A percentile compares a stretch with the other conserved stretches of the same genome.
phyloP scores from a whole-genome alignment of 2,329 filamentous ascomycete species.

The Penicillium sclerotiorum region DNA sequence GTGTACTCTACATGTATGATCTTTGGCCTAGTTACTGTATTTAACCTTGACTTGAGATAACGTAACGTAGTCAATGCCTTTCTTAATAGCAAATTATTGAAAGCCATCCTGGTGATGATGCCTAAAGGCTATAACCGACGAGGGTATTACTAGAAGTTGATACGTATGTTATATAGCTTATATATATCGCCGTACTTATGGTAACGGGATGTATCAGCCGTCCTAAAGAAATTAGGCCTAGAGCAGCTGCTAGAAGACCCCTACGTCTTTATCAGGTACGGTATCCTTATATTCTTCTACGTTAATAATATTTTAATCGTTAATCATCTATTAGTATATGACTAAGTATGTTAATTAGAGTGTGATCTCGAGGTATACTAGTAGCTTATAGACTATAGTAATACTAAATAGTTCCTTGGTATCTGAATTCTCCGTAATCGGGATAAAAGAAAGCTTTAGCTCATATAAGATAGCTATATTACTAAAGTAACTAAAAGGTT shows the following conservation, averaged over 20 bases:
- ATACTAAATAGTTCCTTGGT: constrained; percentile 6
- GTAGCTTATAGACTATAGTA: constrained; percentile 3
- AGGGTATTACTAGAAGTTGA: constrained; percentile 4
- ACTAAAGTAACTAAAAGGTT: neutral
- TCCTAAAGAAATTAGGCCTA: neutral
- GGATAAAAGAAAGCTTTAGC: neutral
- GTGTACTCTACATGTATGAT: neutral
- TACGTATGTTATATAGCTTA: constrained; percentile 5
- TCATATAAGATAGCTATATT: constrained; percentile 5
- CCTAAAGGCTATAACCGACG: neutral
- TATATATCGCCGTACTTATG: constrained; percentile 1
- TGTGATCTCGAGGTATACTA: neutral
- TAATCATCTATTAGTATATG: neutral
- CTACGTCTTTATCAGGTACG: neutral
- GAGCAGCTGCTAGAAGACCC: constrained; percentile 1
- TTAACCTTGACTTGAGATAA: constrained; percentile 1
- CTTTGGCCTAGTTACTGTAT: constrained; percentile 3
- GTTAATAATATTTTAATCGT: constrained; percentile 5
- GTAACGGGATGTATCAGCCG: neutral
- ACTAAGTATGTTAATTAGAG: neutral
- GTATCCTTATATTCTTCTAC: constrained; percentile 8
- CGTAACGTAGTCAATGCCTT: constrained; percentile 1
- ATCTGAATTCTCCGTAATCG: constrained; percentile 5
- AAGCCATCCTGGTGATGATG: neutral
- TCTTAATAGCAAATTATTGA: neutral